Evolutionary conservation across 805 yeast genomes (phyloP), one percentile per base, ranked within the genome.

Genomic region (Brettanomyces sp.): DNA sequence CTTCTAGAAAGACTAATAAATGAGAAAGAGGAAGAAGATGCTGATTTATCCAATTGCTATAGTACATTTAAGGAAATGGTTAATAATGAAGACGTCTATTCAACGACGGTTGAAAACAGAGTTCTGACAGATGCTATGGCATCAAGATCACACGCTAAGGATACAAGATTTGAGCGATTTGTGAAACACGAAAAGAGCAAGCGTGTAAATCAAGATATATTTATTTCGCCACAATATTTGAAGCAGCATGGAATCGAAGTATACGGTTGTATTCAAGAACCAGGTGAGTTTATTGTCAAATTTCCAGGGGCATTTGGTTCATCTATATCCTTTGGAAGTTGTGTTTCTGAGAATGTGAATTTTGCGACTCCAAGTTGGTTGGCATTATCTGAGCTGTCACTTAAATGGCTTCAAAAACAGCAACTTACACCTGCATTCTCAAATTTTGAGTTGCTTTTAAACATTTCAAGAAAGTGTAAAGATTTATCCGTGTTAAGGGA

Each of bases 351-450:
- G 58, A 68, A 72, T 34, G 76, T 74, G 3, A 70, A 72, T 45
- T 74, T 82, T 65, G 83, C 85, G 1, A 69, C 83, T 1, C 51
- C 58, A 9, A 60, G 69, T 7, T 83, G 90, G 89, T 54, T 82
- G 9, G 60, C 66, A 3, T 59, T 68, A 44, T 73, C 79, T 0
- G 18, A 66, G 2, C 76, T 72, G 33, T 77, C 77, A 0, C 76
- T 73, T 36, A 54, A 60, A 30, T 80, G 84, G 84, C 53, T 78
- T 13, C 48, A 58, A 3, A 63, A 66, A 18, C 79, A 78, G 48
- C 62, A 67, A 0, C 52, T 77, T 1, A 39, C 77, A 3, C 85
- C 87, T 0, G 66, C 66, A 39, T 74, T 83, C 43, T 76, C 82
- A 47, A 60, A 66, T 5, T 69, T 72, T 52, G 70, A 71, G 47